Conservation (phyloP, 2,329 filamentous ascomycete species). For the Cladobotryum mycophilum region DNA sequence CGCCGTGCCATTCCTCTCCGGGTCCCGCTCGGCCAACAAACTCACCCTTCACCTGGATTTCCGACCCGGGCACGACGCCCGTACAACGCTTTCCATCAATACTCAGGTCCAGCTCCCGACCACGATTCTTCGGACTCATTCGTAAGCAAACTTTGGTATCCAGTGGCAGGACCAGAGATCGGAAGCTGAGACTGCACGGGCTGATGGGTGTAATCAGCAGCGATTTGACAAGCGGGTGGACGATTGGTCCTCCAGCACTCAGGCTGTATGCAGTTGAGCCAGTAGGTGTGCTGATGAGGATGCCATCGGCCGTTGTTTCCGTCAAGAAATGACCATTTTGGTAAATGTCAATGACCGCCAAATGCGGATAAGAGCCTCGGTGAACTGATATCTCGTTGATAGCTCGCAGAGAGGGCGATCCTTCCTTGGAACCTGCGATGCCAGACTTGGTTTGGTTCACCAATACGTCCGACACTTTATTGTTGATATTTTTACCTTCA, state of each 20-base stretch:
- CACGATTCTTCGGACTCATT: constrained; percentile 73
- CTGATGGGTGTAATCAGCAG: constrained; percentile 92
- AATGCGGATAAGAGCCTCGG: constrained; percentile 79
- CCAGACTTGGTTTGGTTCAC: constrained; percentile 40
- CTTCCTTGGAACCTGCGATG: constrained; percentile 30
- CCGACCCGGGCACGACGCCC: constrained; percentile 67
- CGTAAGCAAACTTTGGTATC: constrained; percentile 78
- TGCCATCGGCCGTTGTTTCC: constrained; percentile 89
- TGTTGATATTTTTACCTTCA: constrained; percentile 55
- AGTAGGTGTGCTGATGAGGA: constrained; percentile 88
- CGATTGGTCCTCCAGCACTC: constrained; percentile 86
- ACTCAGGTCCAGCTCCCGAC: constrained; percentile 69
- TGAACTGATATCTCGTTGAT: constrained; percentile 96
- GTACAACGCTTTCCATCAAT: constrained; percentile 68
- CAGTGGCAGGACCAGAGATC: constrained; percentile 81
- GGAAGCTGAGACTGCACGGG: constrained; percentile 83
- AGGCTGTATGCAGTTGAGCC: constrained; percentile 93
- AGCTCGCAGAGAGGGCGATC: constrained; percentile 52
- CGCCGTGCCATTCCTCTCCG: constrained; percentile 57
- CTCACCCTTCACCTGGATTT: constrained; percentile 85
- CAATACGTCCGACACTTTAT: constrained; percentile 39
- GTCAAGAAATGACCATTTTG: constrained; percentile 87
- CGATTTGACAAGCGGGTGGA: constrained; percentile 85
- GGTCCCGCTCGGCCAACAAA: constrained; percentile 49
- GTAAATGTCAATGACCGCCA: constrained; percentile 86